Evolutionary conservation across 352 stramenopile genomes (phyloP).

Genomic region (Sclerospora graminicola): DNA sequence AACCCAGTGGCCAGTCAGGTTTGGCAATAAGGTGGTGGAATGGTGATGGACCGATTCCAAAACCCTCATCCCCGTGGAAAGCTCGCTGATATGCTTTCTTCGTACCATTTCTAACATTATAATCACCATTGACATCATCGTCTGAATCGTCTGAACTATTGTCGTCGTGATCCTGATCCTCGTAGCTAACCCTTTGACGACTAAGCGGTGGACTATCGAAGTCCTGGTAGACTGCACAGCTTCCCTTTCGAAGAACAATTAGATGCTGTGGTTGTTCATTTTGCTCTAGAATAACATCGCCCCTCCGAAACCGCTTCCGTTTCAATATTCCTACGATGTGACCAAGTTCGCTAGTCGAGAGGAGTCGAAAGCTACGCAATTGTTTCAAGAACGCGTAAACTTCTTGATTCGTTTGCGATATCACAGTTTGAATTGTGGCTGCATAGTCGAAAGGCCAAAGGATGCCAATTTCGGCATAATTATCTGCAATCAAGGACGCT

Average conservation of each 20-base stretch:
- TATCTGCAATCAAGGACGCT: too few relatives aligned
- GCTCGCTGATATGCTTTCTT: neutral
- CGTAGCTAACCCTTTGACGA: conserved; percentile 4
- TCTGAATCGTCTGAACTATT: too few relatives aligned
- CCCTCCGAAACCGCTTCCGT: conserved; percentile 53
- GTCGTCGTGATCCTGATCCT: conserved; percentile 1
- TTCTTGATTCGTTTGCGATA: conserved; percentile 48
- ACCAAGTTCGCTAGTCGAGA: conserved; percentile 47
- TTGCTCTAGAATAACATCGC: conserved; percentile 50
- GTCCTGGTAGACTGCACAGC: conserved; percentile 54
- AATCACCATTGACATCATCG: conserved; percentile 1
- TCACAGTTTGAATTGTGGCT: conserved; percentile 41
- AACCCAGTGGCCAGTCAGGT: conserved; percentile 50
- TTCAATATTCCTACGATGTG: conserved; percentile 71
- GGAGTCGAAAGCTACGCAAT: conserved; percentile 46
- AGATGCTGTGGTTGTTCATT: conserved; percentile 43
- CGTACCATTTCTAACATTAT: neutral
- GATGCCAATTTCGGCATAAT: too few relatives aligned
- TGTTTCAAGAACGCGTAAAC: conserved; percentile 61
- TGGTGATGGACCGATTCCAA: conserved; percentile 9
- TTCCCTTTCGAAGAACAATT: conserved; percentile 54
- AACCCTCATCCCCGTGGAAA: conserved; percentile 3
- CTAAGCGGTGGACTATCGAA: conserved; percentile 39
- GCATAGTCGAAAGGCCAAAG: conserved; percentile 45
- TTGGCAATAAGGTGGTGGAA: conserved; percentile 44